These are phyloP conservation scores for Yamadazyma songkhlaensis DNA, from an alignment of 1,139 yeast genomes.

Conservation along the genomic window DNA sequence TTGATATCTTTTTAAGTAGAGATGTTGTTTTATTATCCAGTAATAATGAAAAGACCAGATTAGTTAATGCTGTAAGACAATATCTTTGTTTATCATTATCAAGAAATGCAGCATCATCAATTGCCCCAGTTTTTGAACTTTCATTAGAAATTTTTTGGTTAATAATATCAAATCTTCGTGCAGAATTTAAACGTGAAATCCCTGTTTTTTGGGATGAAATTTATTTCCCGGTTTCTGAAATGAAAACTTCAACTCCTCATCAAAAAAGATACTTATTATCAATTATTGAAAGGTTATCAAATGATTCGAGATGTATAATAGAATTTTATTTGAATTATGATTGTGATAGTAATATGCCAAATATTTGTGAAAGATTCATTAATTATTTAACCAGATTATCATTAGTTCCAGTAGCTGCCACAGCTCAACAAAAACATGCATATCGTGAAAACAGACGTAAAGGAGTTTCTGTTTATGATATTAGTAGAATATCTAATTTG, in stretches of 20 bases:
- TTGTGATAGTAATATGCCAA: slow-evolving; percentile 82
- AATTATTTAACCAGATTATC: slow-evolving; percentile 77
- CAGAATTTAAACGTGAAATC: slow-evolving; percentile 86
- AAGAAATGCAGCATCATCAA: slow-evolving; percentile 88
- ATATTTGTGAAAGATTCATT: slow-evolving; percentile 77
- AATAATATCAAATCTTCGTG: slow-evolving; percentile 74
- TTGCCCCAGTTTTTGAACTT: slow-evolving; percentile 89
- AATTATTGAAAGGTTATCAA: slow-evolving; percentile 74
- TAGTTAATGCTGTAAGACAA: slow-evolving; percentile 80
- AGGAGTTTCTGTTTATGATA: slow-evolving; percentile 72
- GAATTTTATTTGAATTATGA: slow-evolving; percentile 95
- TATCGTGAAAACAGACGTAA: slow-evolving; percentile 60
- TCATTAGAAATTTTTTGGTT: slow-evolving; percentile 94
- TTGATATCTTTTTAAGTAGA: slow-evolving; percentile 72
- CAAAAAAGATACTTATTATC: slow-evolving; percentile 86
- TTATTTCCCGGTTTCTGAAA: slow-evolving; percentile 89
- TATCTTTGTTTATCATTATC: slow-evolving; percentile 80
- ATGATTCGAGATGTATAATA: slow-evolving; percentile 85
- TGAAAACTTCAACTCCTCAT: slow-evolving; percentile 87
- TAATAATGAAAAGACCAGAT: slow-evolving; percentile 55
- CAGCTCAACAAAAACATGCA: slow-evolving; percentile 64
- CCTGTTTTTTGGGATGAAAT: slow-evolving; percentile 93
- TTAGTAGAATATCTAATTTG: slow-evolving; percentile 69
- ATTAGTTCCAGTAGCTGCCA: slow-evolving; percentile 66
- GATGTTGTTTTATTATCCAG: slow-evolving; percentile 57